These are phyloP conservation scores for Polyrhizophydium stewartii DNA, from an alignment of 371 early-diverging fungal genomes.

Conservation along the genomic window DNA sequence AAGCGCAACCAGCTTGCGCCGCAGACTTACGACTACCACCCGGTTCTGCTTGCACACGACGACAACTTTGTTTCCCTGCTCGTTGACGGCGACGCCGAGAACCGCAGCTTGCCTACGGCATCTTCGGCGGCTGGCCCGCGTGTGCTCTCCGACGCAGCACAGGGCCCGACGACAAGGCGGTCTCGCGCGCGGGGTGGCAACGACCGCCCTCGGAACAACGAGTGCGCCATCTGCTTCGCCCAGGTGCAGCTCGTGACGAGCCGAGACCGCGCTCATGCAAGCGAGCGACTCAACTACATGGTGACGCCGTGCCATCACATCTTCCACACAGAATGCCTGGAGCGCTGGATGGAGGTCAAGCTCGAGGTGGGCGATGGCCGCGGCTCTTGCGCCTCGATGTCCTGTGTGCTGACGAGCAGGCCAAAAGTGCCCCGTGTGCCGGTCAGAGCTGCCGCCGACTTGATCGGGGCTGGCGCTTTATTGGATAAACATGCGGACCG, in stretches of 20 bases:
- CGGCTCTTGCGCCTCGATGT: neutral
- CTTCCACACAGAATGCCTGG: conserved; percentile 75
- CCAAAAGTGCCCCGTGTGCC: neutral
- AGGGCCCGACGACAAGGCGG: no score
- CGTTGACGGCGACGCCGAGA: no score
- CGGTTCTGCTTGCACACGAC: neutral
- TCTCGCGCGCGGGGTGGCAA: no score
- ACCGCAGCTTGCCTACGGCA: no score
- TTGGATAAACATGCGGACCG: no score
- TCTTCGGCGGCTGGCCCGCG: no score
- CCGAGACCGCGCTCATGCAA: conserved; percentile 41
- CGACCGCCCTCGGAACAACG: neutral
- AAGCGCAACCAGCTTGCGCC: no score
- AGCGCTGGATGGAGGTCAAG: conserved; percentile 78
- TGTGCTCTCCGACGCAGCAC: no score
- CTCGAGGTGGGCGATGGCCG: conserved; percentile 46
- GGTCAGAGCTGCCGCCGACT: neutral
- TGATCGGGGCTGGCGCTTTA: neutral
- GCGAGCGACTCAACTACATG: conserved; percentile 54
- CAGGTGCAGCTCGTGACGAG: neutral
- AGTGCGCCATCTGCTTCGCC: conserved; percentile 75
- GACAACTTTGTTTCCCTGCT: no score
- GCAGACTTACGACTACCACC: conserved; percentile 21
- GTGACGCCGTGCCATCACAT: conserved; percentile 80
- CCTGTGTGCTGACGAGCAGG: neutral